Percentiles rank a stretch among this genome's conserved stretches.
These are phyloP conservation scores for Herpomyces periplanetae DNA, from an alignment of 2,329 filamentous ascomycete species.

Conservation along the genomic window DNA sequence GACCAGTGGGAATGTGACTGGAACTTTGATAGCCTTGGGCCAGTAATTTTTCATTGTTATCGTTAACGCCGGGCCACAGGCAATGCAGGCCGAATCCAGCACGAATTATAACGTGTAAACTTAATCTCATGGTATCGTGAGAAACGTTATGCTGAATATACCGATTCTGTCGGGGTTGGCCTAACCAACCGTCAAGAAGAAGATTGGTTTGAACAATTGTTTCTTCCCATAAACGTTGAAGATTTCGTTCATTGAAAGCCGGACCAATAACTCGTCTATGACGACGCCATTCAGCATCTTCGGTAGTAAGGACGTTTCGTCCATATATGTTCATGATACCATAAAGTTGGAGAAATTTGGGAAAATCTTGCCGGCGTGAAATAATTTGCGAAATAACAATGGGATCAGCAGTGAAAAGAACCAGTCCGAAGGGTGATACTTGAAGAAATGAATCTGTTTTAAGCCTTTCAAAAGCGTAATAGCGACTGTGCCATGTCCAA, in stretches of 20 bases:
- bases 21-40: conserved; percentile 10
- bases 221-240: conserved; percentile 22
- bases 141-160: conserved; percentile 16
- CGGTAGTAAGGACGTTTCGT: conserved; percentile 26
- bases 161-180: conserved; percentile 8
- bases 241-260: conserved; percentile 37
- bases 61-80: conserved; percentile 16
- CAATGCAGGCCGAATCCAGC: conserved; percentile 27
- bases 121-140: conserved; percentile 22
- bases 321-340: conserved; percentile 22
- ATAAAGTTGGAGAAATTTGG: conserved; percentile 22
- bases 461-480: conserved; percentile 16
- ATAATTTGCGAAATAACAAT: conserved; percentile 24
- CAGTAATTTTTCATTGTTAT: conserved; percentile 10
- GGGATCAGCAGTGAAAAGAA: conserved; percentile 19
- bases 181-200: conserved; percentile 18
- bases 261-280: conserved; percentile 31
- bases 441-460: conserved; percentile 20
- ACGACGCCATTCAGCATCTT: conserved; percentile 25
- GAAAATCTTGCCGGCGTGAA: conserved; percentile 24
- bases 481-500: conserved; percentile 16
- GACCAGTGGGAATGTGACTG: conserved; percentile 9
- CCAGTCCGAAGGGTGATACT: conserved; percentile 16
- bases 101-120: conserved; percentile 19
- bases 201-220: conserved; percentile 19